These are phyloP conservation scores for Penicillium cinerascens DNA, from an alignment of 495 filamentous ascomycete species.

Conservation along the genomic window DNA sequence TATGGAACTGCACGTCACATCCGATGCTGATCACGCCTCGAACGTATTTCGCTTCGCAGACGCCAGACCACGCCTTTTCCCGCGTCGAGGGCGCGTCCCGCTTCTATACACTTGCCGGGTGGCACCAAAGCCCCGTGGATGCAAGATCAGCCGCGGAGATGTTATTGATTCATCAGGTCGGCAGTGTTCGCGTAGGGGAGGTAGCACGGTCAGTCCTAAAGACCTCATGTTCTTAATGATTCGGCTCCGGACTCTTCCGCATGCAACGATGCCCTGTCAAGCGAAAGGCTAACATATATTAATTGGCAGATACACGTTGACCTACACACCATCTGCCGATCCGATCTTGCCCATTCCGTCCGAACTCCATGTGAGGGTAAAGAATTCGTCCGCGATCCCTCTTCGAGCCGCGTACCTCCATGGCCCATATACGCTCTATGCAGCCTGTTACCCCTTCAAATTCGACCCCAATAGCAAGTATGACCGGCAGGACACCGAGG, in stretches of 20 bases:
- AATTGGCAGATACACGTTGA: slow-evolving; percentile 72
- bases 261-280: not conserved
- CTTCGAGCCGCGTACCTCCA: slow-evolving; percentile 93
- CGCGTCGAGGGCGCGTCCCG: slow-evolving; percentile 17
- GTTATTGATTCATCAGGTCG: slow-evolving; percentile 85
- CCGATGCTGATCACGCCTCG: slow-evolving; percentile 50
- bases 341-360: slow-evolving; percentile 80
- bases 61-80: slow-evolving; percentile 25
- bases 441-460: slow-evolving; percentile 73
- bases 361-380: slow-evolving; percentile 76
- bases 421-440: slow-evolving; percentile 87
- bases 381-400: slow-evolving; percentile 86
- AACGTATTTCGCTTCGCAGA: slow-evolving; percentile 47
- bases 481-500: slow-evolving; percentile 56
- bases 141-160: slow-evolving; percentile 47
- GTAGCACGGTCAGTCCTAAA: slow-evolving; percentile 58
- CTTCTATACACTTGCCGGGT: slow-evolving; percentile 40
- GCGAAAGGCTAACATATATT: not conserved
- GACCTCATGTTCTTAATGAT: not conserved
- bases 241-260: not conserved
- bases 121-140: slow-evolving; percentile 28
- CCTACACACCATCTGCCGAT: slow-evolving; percentile 85
- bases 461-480: slow-evolving; percentile 77
- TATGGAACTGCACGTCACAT: slow-evolving; percentile 22
- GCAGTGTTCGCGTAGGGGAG: slow-evolving; percentile 88